Evolutionary conservation across 2,329 filamentous ascomycete species (phyloP).

Genomic region (Pseudogymnoascus sp.): DNA sequence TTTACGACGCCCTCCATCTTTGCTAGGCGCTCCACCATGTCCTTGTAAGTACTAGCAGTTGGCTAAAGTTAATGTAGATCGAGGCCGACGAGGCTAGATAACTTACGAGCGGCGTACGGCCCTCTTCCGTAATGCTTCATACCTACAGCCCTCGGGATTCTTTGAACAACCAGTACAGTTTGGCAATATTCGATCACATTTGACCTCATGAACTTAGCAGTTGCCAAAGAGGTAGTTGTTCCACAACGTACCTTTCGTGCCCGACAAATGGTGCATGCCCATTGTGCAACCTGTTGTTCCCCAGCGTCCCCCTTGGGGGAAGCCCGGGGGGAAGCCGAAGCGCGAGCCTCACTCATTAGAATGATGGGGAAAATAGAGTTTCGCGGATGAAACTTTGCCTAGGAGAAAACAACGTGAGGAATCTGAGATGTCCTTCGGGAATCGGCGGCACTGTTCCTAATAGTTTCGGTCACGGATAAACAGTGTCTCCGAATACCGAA

Average conservation of each 20-base stretch:
- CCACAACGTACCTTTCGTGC: not conserved
- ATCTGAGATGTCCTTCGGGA: not conserved
- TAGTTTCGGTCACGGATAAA: not conserved
- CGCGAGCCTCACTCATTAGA: not conserved
- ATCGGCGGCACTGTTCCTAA: not conserved
- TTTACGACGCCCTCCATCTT: conserved; percentile 16
- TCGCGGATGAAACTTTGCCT: not conserved
- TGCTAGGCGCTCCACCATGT: conserved; percentile 15
- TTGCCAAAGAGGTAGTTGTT: not conserved
- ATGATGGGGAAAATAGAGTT: not conserved
- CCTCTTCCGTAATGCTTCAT: not conserved
- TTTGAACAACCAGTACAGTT: not conserved
- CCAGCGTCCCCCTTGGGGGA: not conserved
- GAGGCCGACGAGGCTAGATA: not conserved
- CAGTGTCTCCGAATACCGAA: not conserved
- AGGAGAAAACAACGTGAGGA: not conserved
- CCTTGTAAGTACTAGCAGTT: conserved; percentile 12
- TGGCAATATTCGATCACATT: not conserved
- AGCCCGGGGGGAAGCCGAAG: not conserved
- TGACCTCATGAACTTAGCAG: not conserved
- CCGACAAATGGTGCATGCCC: not conserved
- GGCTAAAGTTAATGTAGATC: not conserved
- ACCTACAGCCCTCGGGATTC: not conserved
- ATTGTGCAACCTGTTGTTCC: not conserved
- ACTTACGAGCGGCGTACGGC: not conserved